Base-by-base conservation (phyloP, 805 yeast genomes). In the Spencermartinsiella europaea region DNA sequence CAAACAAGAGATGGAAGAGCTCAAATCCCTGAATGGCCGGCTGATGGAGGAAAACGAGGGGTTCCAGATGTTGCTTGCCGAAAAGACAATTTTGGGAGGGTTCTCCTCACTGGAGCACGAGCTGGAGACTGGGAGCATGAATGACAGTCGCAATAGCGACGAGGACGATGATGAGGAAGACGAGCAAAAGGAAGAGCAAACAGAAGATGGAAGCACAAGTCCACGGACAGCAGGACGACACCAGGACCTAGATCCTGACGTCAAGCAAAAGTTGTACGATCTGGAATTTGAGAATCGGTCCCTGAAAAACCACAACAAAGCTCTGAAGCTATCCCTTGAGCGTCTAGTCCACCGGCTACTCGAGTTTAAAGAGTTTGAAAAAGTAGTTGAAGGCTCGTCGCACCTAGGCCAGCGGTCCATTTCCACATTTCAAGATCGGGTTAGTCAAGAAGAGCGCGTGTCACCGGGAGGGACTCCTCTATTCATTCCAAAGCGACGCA, bases 31-130 rank as follows among this genome's bases (percentile, higher is more conserved):
- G 41, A 58, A 58, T 42, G 27, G 21, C 14, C 52, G 66, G 3
- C 56, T 65, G 5, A 51, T 49, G 43, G 65, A 63, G 42, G 68
- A 64, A 47, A 66, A 64, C 49, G 67, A 65, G 42, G 50, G 52
- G 31, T 58, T 63, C 48, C 68, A 64, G 50, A 42, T 59, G 42
- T 50, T 66, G 28, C 48, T 66, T 7, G 60, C 65, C 14, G 67
- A 63, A 41, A 62, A 56, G 42, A 60, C 66, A 5, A 57, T 66
- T 19, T 37, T 45, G 44, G 59, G 56, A 21, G 60, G 56, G 15
- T 40, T 44, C 28, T 28, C 49, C 7, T 45, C 52, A 14, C 49
- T 57, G 10, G 58, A 52, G 20, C 54, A 53, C 21, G 61, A 56
- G 42, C 48, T 56, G 21, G 53, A 47, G 12, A 27, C n/a, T 14